Percentiles rank a stretch among this genome's conserved stretches.
Conservation (phyloP, 345 rosid species). For the Triadica sebifera region DNA sequence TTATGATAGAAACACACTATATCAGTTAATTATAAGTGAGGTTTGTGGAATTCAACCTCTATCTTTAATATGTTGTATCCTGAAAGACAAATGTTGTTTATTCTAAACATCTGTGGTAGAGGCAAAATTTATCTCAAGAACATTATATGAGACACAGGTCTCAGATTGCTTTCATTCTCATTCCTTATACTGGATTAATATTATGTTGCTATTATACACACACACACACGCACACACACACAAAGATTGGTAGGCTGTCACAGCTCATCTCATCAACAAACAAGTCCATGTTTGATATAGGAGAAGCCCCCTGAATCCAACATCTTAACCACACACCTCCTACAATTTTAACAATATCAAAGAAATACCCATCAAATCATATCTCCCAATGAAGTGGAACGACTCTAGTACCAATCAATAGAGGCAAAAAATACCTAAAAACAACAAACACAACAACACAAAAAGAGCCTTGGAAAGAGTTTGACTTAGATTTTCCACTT, state of each 20-base stretch:
- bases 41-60: too few species aligned
- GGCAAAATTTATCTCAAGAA: too few species aligned
- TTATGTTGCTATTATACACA: too few species aligned
- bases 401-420: slow-evolving; percentile 60
- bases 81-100: too few species aligned
- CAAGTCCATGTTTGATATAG: slow-evolving; percentile 70
- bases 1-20: too few species aligned
- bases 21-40: too few species aligned
- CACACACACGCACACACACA: too few species aligned
- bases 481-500: slow-evolving; percentile 60
- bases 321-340: slow-evolving; percentile 71
- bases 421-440: slow-evolving; percentile 58
- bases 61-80: too few species aligned
- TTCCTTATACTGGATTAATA: too few species aligned
- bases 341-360: slow-evolving; percentile 54
- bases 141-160: too few species aligned
- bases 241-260: slow-evolving; percentile 67
- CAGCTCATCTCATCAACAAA: slow-evolving; percentile 79
- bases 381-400: slow-evolving; percentile 51
- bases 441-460: slow-evolving; percentile 61
- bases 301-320: slow-evolving; percentile 79
- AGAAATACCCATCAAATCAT: slow-evolving; percentile 75
- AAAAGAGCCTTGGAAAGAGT: slow-evolving; percentile 64
- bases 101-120: too few species aligned
- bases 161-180: too few species aligned